Evolutionary conservation across 345 rosid genomes (phyloP).

Genomic region (Garcia nutans): DNA sequence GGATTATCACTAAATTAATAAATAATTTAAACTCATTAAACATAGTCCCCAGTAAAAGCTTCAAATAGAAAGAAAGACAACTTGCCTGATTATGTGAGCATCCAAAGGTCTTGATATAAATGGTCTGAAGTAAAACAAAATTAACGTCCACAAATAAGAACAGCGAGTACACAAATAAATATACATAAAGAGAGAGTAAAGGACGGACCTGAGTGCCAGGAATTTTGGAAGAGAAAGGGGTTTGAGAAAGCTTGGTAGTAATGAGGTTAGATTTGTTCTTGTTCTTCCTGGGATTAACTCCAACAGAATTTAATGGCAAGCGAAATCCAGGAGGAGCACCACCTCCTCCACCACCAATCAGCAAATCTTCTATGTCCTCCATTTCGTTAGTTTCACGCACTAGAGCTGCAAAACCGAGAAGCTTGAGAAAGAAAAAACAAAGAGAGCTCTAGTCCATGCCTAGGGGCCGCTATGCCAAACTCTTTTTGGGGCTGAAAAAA

Average conservation of each 20-base stretch:
- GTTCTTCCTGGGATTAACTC: slow-evolving; percentile 48
- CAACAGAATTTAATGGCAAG: slow-evolving; percentile 59
- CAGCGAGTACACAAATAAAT: background rate
- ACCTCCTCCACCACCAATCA: slow-evolving; percentile 35
- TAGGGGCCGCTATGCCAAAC: background rate
- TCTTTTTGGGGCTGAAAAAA: background rate
- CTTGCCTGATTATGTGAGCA: slow-evolving; percentile 95
- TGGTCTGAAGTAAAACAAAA: slow-evolving; percentile 44
- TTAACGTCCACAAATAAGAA: background rate
- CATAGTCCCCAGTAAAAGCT: background rate
- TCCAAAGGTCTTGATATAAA: slow-evolving; percentile 87
- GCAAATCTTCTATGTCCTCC: slow-evolving; percentile 90
- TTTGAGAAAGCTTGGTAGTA: slow-evolving; percentile 28
- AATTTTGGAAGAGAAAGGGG: slow-evolving; percentile 42
- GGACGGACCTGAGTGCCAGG: slow-evolving; percentile 78
- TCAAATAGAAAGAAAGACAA: background rate
- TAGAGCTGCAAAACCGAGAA: background rate
- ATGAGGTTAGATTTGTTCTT: slow-evolving; percentile 33
- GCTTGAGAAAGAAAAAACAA: background rate
- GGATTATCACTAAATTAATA: background rate
- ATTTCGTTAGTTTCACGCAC: slow-evolving; percentile 28
- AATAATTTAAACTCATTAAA: background rate
- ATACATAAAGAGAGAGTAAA: background rate
- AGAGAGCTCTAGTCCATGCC: background rate
- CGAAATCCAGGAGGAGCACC: slow-evolving; percentile 76